Percentiles rank a stretch among this genome's conserved stretches.
Evolutionary conservation across 2,329 filamentous ascomycete genomes (phyloP).

Genomic region (Xylariaceae sp.): DNA sequence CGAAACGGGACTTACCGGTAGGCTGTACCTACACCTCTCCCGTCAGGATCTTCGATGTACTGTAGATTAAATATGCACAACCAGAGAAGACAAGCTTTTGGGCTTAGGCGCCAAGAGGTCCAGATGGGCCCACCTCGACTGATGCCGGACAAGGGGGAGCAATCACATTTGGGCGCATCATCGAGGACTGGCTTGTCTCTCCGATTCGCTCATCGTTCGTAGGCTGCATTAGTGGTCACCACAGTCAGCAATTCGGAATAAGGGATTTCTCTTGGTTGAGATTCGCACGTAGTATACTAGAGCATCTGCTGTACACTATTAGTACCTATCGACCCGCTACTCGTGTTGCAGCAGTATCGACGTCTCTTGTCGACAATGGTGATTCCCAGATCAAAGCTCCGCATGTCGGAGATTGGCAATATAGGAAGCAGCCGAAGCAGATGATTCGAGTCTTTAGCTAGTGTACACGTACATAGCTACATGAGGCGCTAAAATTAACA

Average conservation of each 20-base stretch:
- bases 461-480: no score
- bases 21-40: not conserved
- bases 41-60: conserved; percentile 6
- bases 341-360: no score
- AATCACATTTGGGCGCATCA: conserved; percentile 10
- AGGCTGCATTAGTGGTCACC: conserved; percentile 2
- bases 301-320: no score
- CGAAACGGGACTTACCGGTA: not conserved
- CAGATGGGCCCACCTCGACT: conserved; percentile 15
- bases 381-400: no score
- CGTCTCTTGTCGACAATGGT: no score
- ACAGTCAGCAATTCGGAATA: conserved; percentile 2
- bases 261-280: not conserved
- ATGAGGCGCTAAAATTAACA: no score
- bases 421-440: no score
- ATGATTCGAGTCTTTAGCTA: no score
- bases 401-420: no score
- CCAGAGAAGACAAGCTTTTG: conserved; percentile 28
- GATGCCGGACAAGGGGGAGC: conserved; percentile 16
- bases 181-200: not conserved
- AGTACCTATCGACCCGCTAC: not conserved
- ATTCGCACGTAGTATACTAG: no score
- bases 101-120: conserved; percentile 27
- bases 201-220: conserved; percentile 2
- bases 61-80: not conserved